Evolutionary conservation across 2,329 filamentous ascomycete species (phyloP), one percentile per base, ranked within the genome.

Genomic region (Fusarium lyarnte): DNA sequence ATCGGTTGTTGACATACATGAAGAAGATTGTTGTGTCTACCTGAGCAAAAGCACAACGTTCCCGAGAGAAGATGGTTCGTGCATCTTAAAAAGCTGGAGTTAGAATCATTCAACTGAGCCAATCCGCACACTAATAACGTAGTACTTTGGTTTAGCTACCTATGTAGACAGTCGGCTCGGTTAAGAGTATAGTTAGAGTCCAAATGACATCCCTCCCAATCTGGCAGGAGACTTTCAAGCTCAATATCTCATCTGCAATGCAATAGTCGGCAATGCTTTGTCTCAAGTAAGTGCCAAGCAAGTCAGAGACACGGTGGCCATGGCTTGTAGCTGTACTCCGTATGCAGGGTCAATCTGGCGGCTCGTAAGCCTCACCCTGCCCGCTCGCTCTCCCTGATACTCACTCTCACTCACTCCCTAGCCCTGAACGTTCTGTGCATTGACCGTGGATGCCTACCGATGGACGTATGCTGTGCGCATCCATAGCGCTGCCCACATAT

Each of bases 1-100:
- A 69, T 42, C 42, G 38, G 47, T 58, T 69, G 45, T 43, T 54
- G 39, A 45, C 29, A 58, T n/a, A 53, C 21, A n/a, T 54, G n/a
- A 45, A 57, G n/a, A 25, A 33, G n/a, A 43, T 33, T 39, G 25
- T 10, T 58, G 23, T 53, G 33, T 33, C 61, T 39, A 38, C 33
- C 19, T 45, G 39, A 38, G 33, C 41, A 47, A 41, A 47, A 42
- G 27, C 25, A 38, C 45, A 43, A 52, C 33, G 39, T 31, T n/a
- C 23, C 35, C n/a, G n/a, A 35, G 53, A 35, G 47, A 23, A 35
- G 17, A 19, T 36, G 31, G 29, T 31, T 49, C 46, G 46, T 33
- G 46, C 29, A 49, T 49, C 8, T 23, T 47, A 21, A 51, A 51
- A 25, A 27, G 13, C 21, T 25, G 23, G 36, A 52, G 23, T 16